Base-by-base conservation (phyloP, 1,139 yeast genomes). In the Saccharomycopsis crataegensis region DNA sequence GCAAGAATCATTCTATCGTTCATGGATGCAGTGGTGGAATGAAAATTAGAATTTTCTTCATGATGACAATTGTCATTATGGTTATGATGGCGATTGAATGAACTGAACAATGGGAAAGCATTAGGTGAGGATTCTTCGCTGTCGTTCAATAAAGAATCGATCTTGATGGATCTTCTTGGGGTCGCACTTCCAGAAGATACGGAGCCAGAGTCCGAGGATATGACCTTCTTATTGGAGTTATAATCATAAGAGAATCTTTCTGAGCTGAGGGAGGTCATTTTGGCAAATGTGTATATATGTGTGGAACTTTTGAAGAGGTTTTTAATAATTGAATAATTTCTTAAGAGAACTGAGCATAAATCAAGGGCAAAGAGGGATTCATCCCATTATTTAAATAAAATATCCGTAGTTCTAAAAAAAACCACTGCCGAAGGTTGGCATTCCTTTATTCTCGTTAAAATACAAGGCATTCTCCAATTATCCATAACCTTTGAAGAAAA, bases 111-210 rank as follows among this genome's bases (percentile, higher is more conserved):
- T n/a, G 55, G 58, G 46, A 55, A 55, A 36, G 43, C 46, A 37
- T 52, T 55, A n/a, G 50, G 53, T 33, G 50, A 51, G 31, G 12
- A 31, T 2, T 50, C 57, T 12, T 47, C 44, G 17, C 43, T 53
- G 42, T 50, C 43, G 36, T 56, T 56, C 36, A 56, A 49, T 14
- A 56, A 49, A 3, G 56, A 46, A 32, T 52, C 31, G 11, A 56
- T 56, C 37, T 53, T 56, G 17, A 56, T 48, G 3, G 58, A 40
- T 46, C 52, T 50, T 41, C 53, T 38, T 14, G 55, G 52, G 14
- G 52, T 48, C 28, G 32, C 40, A 41, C 12, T 47, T 47, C 31
- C 17, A 31, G 12, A 28, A 47, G 37, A n/a, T n/a, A 2, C 42
- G 14, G 36, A 16, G 16, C 11, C n/a, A 17, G 42, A 31, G 2